A percentile compares a stretch with the other conserved stretches of the same genome.
Conservation (phyloP, 75 land plant genomes). For the Cupressus sempervirens region DNA sequence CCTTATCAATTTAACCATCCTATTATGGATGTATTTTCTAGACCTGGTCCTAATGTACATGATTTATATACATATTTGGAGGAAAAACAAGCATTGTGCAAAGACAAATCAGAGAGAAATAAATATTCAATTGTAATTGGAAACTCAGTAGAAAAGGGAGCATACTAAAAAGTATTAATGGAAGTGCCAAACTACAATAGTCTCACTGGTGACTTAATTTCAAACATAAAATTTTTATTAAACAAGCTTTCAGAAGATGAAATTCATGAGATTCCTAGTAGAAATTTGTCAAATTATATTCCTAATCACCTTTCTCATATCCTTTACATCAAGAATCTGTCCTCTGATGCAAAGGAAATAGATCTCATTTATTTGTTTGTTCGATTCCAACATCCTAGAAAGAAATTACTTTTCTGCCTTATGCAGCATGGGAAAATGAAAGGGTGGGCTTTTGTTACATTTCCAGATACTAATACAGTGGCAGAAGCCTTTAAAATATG, state of each 20-base stretch:
- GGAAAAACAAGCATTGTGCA: slow-evolving; percentile 12
- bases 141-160: neutral
- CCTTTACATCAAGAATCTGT: slow-evolving; percentile 37
- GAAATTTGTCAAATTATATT: slow-evolving; percentile 33
- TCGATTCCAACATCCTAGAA: slow-evolving; percentile 22
- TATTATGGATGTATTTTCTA: slow-evolving; percentile 36
- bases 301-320: slow-evolving; percentile 36
- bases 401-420: slow-evolving; percentile 28
- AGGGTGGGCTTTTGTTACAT: slow-evolving; percentile 50
- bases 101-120: neutral
- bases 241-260: slow-evolving; percentile 32
- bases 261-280: slow-evolving; percentile 33
- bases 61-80: slow-evolving; percentile 37
- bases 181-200: slow-evolving; percentile 7
- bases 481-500: too few species aligned
- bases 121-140: neutral
- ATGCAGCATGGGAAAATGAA: slow-evolving; percentile 54
- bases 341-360: slow-evolving; percentile 32
- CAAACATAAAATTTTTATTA: slow-evolving; percentile 23
- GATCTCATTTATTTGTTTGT: slow-evolving; percentile 31
- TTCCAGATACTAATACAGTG: slow-evolving; percentile 39
- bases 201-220: neutral
- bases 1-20: slow-evolving; percentile 15
- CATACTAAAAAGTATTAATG: neutral
- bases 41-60: slow-evolving; percentile 37